Percentiles rank a stretch among this genome's conserved stretches.
These are phyloP conservation scores for Daldinia childiae DNA, from an alignment of 495 filamentous ascomycete species.

Conservation along the genomic window DNA sequence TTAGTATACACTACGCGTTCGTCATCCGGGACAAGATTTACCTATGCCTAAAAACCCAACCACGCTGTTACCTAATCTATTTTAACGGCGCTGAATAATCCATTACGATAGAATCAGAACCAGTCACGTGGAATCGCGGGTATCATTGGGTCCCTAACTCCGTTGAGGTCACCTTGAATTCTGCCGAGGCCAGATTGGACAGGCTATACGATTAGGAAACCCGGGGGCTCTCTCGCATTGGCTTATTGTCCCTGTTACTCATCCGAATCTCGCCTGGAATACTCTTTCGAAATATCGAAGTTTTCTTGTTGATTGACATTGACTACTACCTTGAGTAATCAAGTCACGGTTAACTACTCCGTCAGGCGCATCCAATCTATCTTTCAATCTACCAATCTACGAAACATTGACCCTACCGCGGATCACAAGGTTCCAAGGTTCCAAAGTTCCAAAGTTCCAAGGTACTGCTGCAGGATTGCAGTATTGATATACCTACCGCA, in stretches of 20 bases:
- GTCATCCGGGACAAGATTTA: slow-evolving; percentile 5
- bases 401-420: neutral
- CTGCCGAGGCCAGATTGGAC: slow-evolving; percentile 35
- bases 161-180: slow-evolving; percentile 39
- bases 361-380: slow-evolving; percentile 12
- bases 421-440: neutral
- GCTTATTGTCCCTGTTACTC: slow-evolving; percentile 17
- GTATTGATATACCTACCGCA: slow-evolving; percentile 2
- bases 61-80: neutral
- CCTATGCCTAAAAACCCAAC: slow-evolving; percentile 8
- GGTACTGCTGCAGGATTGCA: neutral
- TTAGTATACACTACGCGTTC: neutral
- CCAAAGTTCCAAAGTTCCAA: neutral
- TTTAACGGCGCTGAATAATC: slow-evolving; percentile 33
- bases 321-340: slow-evolving; percentile 36
- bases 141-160: slow-evolving; percentile 35
- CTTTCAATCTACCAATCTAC: neutral
- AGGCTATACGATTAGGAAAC: slow-evolving; percentile 35
- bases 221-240: slow-evolving; percentile 26
- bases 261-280: slow-evolving; percentile 21
- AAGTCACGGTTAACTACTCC: slow-evolving; percentile 25
- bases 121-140: slow-evolving; percentile 36
- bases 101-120: slow-evolving; percentile 32
- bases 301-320: slow-evolving; percentile 22
- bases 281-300: slow-evolving; percentile 25